A percentile compares a stretch with the other conserved stretches of the same genome.
Evolutionary conservation across 2,329 filamentous ascomycete species (phyloP).

Genomic region (Parastagonospora nodorum): DNA sequence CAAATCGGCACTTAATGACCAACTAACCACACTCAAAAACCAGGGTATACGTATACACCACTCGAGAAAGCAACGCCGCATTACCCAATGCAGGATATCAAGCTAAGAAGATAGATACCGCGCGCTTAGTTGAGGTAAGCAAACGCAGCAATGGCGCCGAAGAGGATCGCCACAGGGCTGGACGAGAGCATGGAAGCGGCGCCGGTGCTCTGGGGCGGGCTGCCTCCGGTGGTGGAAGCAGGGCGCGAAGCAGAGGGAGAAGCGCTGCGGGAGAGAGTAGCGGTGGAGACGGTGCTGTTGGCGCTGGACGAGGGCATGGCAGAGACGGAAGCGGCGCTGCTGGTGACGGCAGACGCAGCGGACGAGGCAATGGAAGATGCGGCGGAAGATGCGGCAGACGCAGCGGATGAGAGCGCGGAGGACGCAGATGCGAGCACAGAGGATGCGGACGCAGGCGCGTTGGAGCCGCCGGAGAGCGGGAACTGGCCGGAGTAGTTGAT

Average conservation of each 20-base stretch:
- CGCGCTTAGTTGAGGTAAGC: conserved; percentile 46
- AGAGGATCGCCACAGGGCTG: conserved; percentile 47
- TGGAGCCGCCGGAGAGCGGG: conserved; percentile 41
- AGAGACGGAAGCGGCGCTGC: conserved; percentile 29
- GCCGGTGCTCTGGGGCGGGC: conserved; percentile 30
- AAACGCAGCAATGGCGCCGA: conserved; percentile 49
- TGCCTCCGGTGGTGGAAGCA: conserved; percentile 14
- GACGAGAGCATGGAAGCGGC: conserved; percentile 35
- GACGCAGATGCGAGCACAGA: conserved; percentile 25
- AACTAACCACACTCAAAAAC: neutral
- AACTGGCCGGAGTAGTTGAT: conserved; percentile 64
- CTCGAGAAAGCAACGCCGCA: conserved; percentile 9
- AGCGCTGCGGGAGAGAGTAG: conserved; percentile 28
- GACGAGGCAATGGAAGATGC: conserved; percentile 24
- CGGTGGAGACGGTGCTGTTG: conserved; percentile 35
- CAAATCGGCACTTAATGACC: neutral
- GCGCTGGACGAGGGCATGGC: conserved; percentile 18
- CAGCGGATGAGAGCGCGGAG: conserved; percentile 23
- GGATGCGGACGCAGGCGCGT: conserved; percentile 18
- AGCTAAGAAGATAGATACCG: neutral
- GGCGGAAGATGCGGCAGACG: conserved; percentile 14
- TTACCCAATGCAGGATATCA: conserved; percentile 25
- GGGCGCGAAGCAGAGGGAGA: conserved; percentile 20
- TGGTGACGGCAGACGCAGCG: conserved; percentile 35
- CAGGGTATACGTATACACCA: conserved; percentile 3